phyloP scores from a whole-genome alignment of 176 grass and related monocot species.

The Dendrocalamus sinicus region DNA sequence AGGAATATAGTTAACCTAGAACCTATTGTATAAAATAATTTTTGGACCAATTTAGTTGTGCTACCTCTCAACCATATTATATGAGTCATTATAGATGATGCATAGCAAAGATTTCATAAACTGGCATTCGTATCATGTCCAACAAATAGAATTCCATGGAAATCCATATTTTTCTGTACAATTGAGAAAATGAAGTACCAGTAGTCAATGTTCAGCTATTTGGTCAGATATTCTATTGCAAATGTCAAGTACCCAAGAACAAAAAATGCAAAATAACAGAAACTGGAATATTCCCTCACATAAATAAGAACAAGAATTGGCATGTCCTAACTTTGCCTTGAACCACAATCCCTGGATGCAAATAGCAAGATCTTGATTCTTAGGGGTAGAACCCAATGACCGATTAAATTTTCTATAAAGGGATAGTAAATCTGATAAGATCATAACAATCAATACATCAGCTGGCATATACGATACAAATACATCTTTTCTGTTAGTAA shows the following conservation, averaged over 20 bases:
- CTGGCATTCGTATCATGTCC: neutral
- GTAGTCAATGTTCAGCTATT: conserved; percentile 25
- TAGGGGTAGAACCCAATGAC: neutral
- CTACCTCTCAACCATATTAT: neutral
- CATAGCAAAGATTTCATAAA: conserved; percentile 29
- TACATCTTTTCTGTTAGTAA: conserved; percentile 22
- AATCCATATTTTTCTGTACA: neutral
- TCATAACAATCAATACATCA: neutral
- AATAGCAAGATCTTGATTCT: conserved; percentile 14
- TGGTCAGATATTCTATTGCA: conserved; percentile 21
- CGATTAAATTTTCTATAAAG: neutral
- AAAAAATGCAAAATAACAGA: neutral
- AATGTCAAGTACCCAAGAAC: conserved; percentile 9
- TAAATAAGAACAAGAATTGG: neutral
- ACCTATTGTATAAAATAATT: neutral
- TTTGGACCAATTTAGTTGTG: neutral
- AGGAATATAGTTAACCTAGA: neutral
- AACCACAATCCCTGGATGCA: neutral
- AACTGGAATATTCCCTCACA: neutral
- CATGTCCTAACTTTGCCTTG: neutral
- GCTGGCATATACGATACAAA: conserved; percentile 7
- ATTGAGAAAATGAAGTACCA: conserved; percentile 21
- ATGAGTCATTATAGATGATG: neutral
- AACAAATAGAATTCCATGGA: conserved; percentile 15
- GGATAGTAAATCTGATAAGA: neutral